A percentile compares a stretch with the other conserved stretches of the same genome.
These are phyloP conservation scores for Friedmanniomyces endolithicus DNA, from an alignment of 495 filamentous ascomycete species.

Conservation along the genomic window DNA sequence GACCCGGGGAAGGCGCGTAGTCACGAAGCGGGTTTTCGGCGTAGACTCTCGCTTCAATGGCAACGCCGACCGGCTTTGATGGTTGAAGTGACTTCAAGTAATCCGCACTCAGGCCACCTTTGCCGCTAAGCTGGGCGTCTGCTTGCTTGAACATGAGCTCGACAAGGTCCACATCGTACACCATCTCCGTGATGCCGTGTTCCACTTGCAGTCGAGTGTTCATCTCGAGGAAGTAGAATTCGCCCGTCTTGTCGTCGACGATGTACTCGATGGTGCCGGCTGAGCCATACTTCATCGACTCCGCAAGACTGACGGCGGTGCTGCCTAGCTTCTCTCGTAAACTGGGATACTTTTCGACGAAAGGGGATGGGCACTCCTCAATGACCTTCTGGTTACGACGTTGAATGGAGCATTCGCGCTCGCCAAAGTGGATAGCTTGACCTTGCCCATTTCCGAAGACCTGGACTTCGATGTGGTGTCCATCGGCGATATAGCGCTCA, in stretches of 20 bases:
- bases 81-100: conserved; percentile 29
- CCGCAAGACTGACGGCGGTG: conserved; percentile 40
- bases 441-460: conserved; percentile 44
- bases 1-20: conserved; percentile 46
- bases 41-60: conserved; percentile 51
- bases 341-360: conserved; percentile 34
- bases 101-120: conserved; percentile 30
- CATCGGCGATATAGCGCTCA: conserved; percentile 9
- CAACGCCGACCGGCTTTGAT: conserved; percentile 31
- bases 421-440: conserved; percentile 41
- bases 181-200: conserved; percentile 52
- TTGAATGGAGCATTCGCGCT: conserved; percentile 49
- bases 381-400: conserved; percentile 49
- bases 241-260: conserved; percentile 44
- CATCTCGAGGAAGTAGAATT: conserved; percentile 59
- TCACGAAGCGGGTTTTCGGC: conserved; percentile 47
- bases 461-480: conserved; percentile 37
- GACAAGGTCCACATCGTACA: conserved; percentile 48
- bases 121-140: conserved; percentile 33
- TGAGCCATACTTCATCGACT: conserved; percentile 43
- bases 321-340: conserved; percentile 38
- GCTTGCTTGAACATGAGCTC: conserved; percentile 43
- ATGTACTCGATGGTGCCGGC: conserved; percentile 55
- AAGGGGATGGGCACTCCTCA: conserved; percentile 41
- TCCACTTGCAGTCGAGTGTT: conserved; percentile 58